Percentiles rank a stretch among this genome's conserved stretches.
phyloP scores from a whole-genome alignment of 108 stramenopile species.

The Seminavis robusta region DNA sequence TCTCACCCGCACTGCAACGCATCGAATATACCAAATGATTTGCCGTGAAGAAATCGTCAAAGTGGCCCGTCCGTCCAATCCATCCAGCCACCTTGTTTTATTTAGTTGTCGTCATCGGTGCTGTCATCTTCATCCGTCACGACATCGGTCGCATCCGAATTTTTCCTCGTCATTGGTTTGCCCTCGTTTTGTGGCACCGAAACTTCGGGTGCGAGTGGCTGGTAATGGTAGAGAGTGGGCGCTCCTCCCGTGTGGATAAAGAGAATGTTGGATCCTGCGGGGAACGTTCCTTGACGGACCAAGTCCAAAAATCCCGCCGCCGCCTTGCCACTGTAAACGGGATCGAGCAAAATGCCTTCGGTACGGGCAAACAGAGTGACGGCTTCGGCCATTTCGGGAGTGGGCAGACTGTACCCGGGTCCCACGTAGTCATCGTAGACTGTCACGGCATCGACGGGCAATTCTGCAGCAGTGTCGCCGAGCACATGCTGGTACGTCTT shows the following conservation, averaged over 20 bases:
- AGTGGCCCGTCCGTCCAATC: no score
- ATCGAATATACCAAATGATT: no score
- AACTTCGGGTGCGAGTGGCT: background rate
- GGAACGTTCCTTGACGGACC: constrained; percentile 22
- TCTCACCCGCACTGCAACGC: no score
- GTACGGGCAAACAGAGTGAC: constrained; percentile 26
- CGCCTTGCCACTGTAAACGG: constrained; percentile 37
- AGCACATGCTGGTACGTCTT: constrained; percentile 9
- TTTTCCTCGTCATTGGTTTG: background rate
- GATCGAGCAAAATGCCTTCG: constrained; percentile 37
- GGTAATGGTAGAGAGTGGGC: constrained; percentile 19
- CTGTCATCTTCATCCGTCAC: no score
- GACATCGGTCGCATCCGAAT: no score
- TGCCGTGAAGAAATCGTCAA: no score
- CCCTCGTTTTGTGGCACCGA: background rate
- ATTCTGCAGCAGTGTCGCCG: background rate
- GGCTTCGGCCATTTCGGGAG: constrained; percentile 29
- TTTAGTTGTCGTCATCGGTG: no score
- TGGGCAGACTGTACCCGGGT: constrained; percentile 33
- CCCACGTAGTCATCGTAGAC: constrained; percentile 31
- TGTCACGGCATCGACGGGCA: constrained; percentile 17
- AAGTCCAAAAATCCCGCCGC: constrained; percentile 38
- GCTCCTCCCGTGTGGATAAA: constrained; percentile 42
- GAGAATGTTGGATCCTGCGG: constrained; percentile 25
- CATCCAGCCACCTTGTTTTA: no score